Percentiles rank a stretch among this genome's conserved stretches.
Conservation (phyloP, 805 yeast species). For the Zygoascus bituminiphila region DNA sequence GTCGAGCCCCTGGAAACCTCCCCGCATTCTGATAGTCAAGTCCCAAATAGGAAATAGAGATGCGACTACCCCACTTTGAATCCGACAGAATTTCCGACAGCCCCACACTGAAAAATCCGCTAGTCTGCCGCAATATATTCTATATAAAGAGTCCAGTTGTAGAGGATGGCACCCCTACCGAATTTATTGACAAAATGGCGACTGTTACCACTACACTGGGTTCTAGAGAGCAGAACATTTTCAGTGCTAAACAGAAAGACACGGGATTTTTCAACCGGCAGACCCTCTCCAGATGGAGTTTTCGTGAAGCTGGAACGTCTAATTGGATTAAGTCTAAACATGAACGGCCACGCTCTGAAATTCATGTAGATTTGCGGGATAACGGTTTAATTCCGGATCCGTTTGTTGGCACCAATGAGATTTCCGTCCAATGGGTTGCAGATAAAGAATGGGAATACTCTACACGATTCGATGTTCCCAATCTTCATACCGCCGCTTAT, state of each 20-base stretch:
- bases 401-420: slow-evolving; percentile 37
- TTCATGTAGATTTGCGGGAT: slow-evolving; percentile 36
- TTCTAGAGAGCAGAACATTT: neutral
- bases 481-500: neutral
- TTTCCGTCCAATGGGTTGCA: slow-evolving; percentile 43
- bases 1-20: no score
- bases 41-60: no score
- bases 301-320: slow-evolving; percentile 12
- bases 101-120: no score
- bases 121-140: no score
- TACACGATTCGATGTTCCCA: slow-evolving; percentile 17
- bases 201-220: neutral
- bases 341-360: slow-evolving; percentile 26
- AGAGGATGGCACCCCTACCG: no score
- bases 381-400: slow-evolving; percentile 39
- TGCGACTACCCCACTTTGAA: no score
- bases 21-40: no score
- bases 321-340: slow-evolving; percentile 16
- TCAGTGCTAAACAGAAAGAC: neutral
- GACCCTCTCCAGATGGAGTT: slow-evolving; percentile 12
- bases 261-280: neutral
- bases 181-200: no score
- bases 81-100: no score
- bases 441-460: slow-evolving; percentile 43
- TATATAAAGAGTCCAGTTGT: no score